Base-by-base conservation (phyloP, 2,329 filamentous ascomycete genomes). In the Paracamarosporium sp. region DNA sequence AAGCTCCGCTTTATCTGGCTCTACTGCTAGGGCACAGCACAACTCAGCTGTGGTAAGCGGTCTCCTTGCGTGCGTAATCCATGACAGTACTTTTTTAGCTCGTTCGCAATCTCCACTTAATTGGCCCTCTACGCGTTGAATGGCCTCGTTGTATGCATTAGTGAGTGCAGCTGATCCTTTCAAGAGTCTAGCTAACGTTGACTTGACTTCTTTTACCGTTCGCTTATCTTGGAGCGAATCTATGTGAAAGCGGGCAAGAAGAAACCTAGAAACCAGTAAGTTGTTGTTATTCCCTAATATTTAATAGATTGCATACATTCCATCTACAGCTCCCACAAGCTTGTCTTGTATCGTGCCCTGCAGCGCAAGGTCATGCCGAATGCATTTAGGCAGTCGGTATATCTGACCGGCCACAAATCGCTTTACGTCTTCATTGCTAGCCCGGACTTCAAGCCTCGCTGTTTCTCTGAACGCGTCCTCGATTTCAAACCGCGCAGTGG, bases 121-220 rank as follows among this genome's bases (percentile, higher is more conserved):
- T 47, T 83, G 80, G 0, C 60, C 56, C 15, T 74, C 36, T 30
- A 84, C 81, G 25, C 80, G 68, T 4, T 60, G n/a, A 20, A 57
- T 47, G 7, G 57, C 54, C 28, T 55, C 41, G 3, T 52, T n/a
- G 38, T 62, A 62, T 25, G 48, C 50, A 22, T 53, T 13, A 36
- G 56, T 44, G 9, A 46, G 27, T 7, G 22, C 33, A 35, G 33
- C 17, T 41, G 20, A 24, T 5, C 38, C 38, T 41, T 41, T 20
- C 11, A 12, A 22, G 13, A 41, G 38, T 5, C 7, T 41, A 9
- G 3, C 5, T 22, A 41, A 4, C 6, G 17, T 22, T 41, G 6
- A 22, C 24, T 41, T 41, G 9, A 41, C 3, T 8, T 20, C 6
- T 20, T 22, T 22, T 24, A 2, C 7, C 12, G 17, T 41, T 22